Percentiles rank a stretch among this genome's conserved stretches.
Conservation (phyloP, 148 eudicot genomes). For the Cornus florida region DNA sequence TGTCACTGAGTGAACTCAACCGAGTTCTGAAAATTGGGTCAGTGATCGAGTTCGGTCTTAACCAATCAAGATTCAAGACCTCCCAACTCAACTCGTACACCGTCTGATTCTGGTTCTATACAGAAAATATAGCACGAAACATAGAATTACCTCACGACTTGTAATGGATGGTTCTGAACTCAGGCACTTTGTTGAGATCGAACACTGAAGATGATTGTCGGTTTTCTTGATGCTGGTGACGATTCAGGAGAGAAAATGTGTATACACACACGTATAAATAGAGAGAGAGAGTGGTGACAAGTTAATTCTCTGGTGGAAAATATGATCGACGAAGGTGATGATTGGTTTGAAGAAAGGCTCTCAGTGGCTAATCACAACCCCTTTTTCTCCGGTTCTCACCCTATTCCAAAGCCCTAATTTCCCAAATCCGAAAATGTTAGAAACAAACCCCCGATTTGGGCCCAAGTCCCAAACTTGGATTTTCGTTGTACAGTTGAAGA, state of each 20-base stretch:
- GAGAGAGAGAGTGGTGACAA: too few relatives aligned
- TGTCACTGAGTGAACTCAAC: neutral
- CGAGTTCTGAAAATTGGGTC: neutral
- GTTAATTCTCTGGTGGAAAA: neutral
- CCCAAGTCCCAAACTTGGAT: too few relatives aligned
- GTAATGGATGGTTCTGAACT: neutral
- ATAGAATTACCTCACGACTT: neutral
- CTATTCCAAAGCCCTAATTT: neutral
- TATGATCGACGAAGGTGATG: neutral
- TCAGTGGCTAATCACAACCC: neutral
- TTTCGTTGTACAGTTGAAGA: too few relatives aligned
- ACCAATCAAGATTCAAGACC: too few relatives aligned
- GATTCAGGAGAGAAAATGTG: neutral
- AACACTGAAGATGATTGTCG: neutral
- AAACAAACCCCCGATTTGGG: neutral
- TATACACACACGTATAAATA: too few relatives aligned
- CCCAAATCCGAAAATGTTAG: neutral
- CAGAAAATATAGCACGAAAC: neutral
- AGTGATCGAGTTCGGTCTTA: neutral
- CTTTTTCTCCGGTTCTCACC: neutral
- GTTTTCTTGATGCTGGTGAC: neutral
- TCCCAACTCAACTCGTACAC: neutral
- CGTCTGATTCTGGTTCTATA: neutral
- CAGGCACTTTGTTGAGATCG: constrained; percentile 2
- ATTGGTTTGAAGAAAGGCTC: neutral